Evolutionary conservation across 2,329 filamentous ascomycete genomes (phyloP), one percentile per base, ranked within the genome.

Genomic region (Alternaria dauci): DNA sequence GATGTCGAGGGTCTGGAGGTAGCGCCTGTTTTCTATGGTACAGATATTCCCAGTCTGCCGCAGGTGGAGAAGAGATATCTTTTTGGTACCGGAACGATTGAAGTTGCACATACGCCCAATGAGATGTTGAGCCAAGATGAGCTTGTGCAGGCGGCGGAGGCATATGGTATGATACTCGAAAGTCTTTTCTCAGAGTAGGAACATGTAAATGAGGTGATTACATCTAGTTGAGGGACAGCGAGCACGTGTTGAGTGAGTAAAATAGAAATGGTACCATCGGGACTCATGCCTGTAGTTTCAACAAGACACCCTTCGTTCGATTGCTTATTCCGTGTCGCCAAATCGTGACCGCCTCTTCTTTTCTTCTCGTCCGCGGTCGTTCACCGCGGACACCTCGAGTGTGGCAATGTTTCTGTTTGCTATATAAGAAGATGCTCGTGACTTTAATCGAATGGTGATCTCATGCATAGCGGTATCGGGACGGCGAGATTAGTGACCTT

Each of bases 1-100:
- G 67, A 69, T 46, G 61, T 72, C 3, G 59, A 65, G 44, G 69
- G 69, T 1, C 18, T 72, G 44, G 65, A 71, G n/a, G 59, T 63
- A 6, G 70, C 67, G 41, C 67, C 66, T 5, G 68, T 72, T n/a
- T 71, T 67, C 16, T 72, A 62, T 34, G 69, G 70, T 4, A 72
- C 70, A 6, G 69, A 72, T 52, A 71, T 72, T 25, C 70, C 70
- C 12, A 55, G 53, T 32, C 52, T 72, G 48, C 66, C 67, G 4
- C 66, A 71, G 25, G 68, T 69, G 12, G 52, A 63, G n/a, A 62
- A 71, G 53, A 65, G 56, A 42, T 72, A 71, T 47, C n/a, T 72
- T 34, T 71, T 62, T 52, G 70, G 70, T 1, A 54, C 63, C 2
- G 69, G 70, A 0, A 65, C 64, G 9, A 73, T 73, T 39, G 59